phyloP scores from a whole-genome alignment of 179 eudicot species.

The Sideroxylon spinosum region DNA sequence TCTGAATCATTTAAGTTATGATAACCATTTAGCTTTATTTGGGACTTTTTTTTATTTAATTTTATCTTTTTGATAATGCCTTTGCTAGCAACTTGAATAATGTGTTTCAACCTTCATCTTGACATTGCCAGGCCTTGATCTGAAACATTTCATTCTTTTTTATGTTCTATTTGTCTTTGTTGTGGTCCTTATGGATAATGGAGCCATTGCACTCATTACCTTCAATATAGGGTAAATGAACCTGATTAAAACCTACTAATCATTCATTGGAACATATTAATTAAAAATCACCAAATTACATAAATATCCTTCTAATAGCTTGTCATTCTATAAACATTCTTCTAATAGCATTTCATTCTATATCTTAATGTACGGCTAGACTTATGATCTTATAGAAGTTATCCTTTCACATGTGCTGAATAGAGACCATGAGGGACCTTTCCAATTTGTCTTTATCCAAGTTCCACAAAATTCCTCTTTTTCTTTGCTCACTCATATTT shows the following conservation, averaged over 20 bases:
- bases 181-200: background rate
- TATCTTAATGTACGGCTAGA: background rate
- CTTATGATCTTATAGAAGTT: background rate
- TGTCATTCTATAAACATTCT: background rate
- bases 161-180: background rate
- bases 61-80: background rate
- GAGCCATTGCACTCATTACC: background rate
- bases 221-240: constrained; percentile 4
- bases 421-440: too few species aligned
- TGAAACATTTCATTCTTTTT: background rate
- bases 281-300: background rate
- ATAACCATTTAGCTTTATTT: background rate
- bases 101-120: background rate
- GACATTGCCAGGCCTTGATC: background rate
- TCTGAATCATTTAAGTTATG: background rate
- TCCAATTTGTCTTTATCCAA: background rate
- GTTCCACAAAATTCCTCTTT: background rate
- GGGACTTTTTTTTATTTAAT: background rate
- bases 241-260: background rate
- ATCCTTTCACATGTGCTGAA: background rate
- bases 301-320: background rate
- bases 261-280: background rate
- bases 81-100: background rate
- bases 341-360: background rate
- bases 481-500: background rate